These are phyloP conservation scores for Entomortierella beljakovae DNA, from an alignment of 192 early-diverging fungal genomes.

Conservation along the genomic window DNA sequence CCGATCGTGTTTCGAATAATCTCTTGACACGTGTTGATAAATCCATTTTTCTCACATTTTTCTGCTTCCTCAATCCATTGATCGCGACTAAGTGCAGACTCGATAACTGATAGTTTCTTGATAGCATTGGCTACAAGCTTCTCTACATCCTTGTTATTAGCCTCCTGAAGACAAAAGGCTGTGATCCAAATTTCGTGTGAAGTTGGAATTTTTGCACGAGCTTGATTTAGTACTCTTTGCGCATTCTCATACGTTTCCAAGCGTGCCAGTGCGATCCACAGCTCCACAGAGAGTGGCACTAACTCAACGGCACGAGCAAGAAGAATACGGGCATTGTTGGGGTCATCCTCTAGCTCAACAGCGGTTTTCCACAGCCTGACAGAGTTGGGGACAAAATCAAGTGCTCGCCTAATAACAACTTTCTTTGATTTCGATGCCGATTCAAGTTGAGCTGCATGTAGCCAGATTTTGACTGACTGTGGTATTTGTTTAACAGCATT, in stretches of 20 bases:
- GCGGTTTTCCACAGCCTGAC: constrained; percentile 94
- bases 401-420: constrained; percentile 86
- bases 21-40: constrained; percentile 81
- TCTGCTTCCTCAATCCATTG: constrained; percentile 93
- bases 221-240: constrained; percentile 90
- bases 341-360: constrained; percentile 91
- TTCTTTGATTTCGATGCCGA: constrained; percentile 79
- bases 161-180: constrained; percentile 87
- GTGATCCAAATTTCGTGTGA: constrained; percentile 96
- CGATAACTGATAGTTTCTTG: constrained; percentile 69
- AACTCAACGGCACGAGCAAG: constrained; percentile 95
- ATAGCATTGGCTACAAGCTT: constrained; percentile 82
- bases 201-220: constrained; percentile 84
- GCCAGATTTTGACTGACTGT: constrained; percentile 94
- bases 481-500: constrained; percentile 91
- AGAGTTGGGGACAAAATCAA: constrained; percentile 95
- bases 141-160: constrained; percentile 71
- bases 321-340: constrained; percentile 90
- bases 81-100: constrained; percentile 80
- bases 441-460: constrained; percentile 88
- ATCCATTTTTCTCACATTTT: constrained; percentile 83
- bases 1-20: constrained; percentile 85
- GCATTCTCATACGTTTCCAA: constrained; percentile 93
- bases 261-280: constrained; percentile 96
- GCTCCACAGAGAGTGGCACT: constrained; percentile 88